Base-by-base conservation (phyloP, 1,139 yeast species). In the Hansenula anomala region DNA sequence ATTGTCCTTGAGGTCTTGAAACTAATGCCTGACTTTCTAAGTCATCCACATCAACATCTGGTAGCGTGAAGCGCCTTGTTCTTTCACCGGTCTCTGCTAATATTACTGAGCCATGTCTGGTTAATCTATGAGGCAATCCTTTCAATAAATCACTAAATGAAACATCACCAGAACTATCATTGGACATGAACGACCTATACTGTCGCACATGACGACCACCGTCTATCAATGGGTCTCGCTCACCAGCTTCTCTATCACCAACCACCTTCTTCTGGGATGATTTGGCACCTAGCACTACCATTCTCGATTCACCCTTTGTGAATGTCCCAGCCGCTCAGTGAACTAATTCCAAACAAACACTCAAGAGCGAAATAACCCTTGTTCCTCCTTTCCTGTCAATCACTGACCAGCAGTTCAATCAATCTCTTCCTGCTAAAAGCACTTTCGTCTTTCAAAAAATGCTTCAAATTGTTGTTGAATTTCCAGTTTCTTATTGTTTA, bases 41-140 rank as follows among this genome's bases (percentile, higher is more conserved):
- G 26, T 50, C 55, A 4, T 37, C 41, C 6, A 2, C 39, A 15
- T 37, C 36, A 12, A 26, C 8, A 12, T 26, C 27, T 11, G 24
- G n/a, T 8, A 33, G 16, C 9, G 37, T 33, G 15, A 28, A 4
- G 15, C 44, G 42, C 20, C 41, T 45, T 9, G 55, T 44, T 18
- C 63, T 49, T 41, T 59, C 62, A 8, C 64, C 65, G 1, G 66
- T 60, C 28, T 59, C 63, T 2, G 67, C 61, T 8, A 60, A 36
- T 26, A 62, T 58, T 33, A 59, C 55, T 2, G 67, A 61, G 15
- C 60, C 59, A 20, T 55, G 46, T 30, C 67, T 47, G 28, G 60
- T 45, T 17, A 61, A 36, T 17, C 53, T 34, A 0, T 46, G 46
- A 7, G 46, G 52, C 0, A 45, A 29, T 1, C 45, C 47, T 14